Base-by-base conservation (phyloP, 225 moss, liverwort and hornwort genomes). In the Pseudoscleropodium purum region DNA sequence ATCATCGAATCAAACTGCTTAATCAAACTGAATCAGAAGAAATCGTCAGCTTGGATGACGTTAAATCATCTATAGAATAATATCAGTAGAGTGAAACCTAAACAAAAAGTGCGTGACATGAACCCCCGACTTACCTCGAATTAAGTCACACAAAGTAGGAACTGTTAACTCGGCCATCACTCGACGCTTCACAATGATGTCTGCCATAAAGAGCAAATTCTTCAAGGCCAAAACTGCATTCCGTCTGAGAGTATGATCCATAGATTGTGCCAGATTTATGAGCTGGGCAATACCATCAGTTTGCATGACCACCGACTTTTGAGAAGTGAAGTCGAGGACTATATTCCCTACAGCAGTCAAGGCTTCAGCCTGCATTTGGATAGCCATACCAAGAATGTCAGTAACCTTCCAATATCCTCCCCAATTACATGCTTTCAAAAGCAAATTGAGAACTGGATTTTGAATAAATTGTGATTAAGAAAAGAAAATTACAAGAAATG, bases 221-320 rank as follows among this genome's bases (percentile, higher is more conserved):
- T 97, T 97, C 91, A 99, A 91, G 65, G 99, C 99, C 96, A 96
- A 95, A 80, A 97, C 96, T 69, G 97, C 96, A 89, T 99, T 96
- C 88, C 96, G 92, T 90, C 99, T 93, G n/a, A 97, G 90, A 87
- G 91, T 66, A 62, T 96, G 95, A 92, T 99, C 95, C 96, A 96
- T 96, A 59, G 99, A 99, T 93, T 95, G 96, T 64, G 97, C 95
- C 77, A 99, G 92, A 90, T 93, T 96, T 88, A 93, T 92, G 85
- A 99, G 99, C 93, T 96, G 99, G 90, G 93, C 94, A 82, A 97
- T 94, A 91, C 96, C 97, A 92, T 94, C 95, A 92, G 95, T 95
- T 94, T 95, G 94, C 94, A 97, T 96, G 70, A 99, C 91, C 68
- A 97, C 95, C 82, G 88, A 87, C 91, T 96, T 99, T 85, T 95